Evolutionary conservation across 495 filamentous ascomycete genomes (phyloP).

Genomic region (Xylaria grammica): DNA sequence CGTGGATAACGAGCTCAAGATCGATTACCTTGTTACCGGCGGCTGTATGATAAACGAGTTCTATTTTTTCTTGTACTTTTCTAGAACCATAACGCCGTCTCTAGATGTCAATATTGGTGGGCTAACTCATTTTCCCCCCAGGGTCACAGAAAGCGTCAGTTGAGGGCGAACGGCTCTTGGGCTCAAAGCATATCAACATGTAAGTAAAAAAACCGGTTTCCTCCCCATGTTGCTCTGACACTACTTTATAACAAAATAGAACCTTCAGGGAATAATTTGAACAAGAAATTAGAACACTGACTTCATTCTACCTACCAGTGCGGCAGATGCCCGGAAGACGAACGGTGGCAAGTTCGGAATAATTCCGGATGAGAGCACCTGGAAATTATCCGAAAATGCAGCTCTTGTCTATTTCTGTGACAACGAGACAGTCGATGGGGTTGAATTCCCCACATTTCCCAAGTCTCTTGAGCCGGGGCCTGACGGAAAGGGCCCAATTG

Average conservation of each 20-base stretch:
- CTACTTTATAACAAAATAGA: too few relatives aligned
- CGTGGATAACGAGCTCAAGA: constrained; percentile 64
- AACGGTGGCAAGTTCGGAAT: constrained; percentile 76
- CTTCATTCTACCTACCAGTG: too few relatives aligned
- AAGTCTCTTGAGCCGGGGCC: constrained; percentile 48
- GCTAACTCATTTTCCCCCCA: too few relatives aligned
- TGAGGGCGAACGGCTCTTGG: constrained; percentile 72
- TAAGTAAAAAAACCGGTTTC: too few relatives aligned
- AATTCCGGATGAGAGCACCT: constrained; percentile 69
- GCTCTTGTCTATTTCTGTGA: constrained; percentile 81
- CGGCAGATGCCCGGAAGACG: constrained; percentile 64
- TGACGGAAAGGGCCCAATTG: constrained; percentile 41
- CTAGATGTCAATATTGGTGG: background rate
- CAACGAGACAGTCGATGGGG: constrained; percentile 77
- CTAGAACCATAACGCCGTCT: constrained; percentile 3
- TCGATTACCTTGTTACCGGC: constrained; percentile 83
- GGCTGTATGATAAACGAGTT: too few relatives aligned
- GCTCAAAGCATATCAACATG: constrained; percentile 73
- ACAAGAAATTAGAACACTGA: too few relatives aligned
- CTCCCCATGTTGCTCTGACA: too few relatives aligned
- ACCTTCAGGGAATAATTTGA: too few relatives aligned
- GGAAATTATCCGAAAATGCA: constrained; percentile 67
- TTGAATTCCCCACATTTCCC: constrained; percentile 42
- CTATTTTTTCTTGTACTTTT: too few relatives aligned
- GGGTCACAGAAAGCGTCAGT: constrained; percentile 81